phyloP scores from a whole-genome alignment of 73 alveolate genomes.

The Blepharisma stoltei region DNA sequence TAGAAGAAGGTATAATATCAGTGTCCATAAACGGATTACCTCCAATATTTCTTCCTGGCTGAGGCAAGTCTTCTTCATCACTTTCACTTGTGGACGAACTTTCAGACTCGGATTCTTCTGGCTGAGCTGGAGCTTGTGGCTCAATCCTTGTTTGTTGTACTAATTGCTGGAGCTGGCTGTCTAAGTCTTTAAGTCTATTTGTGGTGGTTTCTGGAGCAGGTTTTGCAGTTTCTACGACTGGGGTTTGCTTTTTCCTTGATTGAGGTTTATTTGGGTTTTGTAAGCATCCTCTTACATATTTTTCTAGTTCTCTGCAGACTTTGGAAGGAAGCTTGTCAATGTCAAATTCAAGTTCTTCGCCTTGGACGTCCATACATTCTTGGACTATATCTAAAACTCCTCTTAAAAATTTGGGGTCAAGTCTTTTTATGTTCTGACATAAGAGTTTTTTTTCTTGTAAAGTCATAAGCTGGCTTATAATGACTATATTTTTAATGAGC shows the following conservation, averaged over 20 bases:
- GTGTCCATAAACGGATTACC: too few species aligned
- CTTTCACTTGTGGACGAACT: conserved; percentile 29
- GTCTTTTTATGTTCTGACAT: conserved; percentile 5
- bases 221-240: neutral
- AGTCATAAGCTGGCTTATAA: too few species aligned
- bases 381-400: conserved; percentile 31
- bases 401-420: conserved; percentile 28
- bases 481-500: too few species aligned
- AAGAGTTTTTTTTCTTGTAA: conserved; percentile 20
- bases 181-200: neutral
- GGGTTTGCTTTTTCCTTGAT: neutral
- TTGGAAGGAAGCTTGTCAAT: conserved; percentile 69
- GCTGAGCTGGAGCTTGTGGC: neutral
- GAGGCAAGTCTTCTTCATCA: conserved; percentile 7
- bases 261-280: neutral
- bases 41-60: neutral
- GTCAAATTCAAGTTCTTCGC: conserved; percentile 77
- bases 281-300: conserved; percentile 64
- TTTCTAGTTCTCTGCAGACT: conserved; percentile 70
- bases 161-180: conserved; percentile 7
- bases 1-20: too few species aligned
- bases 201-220: neutral
- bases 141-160: neutral
- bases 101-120: conserved; percentile 22
- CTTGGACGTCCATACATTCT: conserved; percentile 28